These are phyloP conservation scores for Mortierella sp. DNA, from an alignment of 371 early-diverging fungal species.

Conservation along the genomic window DNA sequence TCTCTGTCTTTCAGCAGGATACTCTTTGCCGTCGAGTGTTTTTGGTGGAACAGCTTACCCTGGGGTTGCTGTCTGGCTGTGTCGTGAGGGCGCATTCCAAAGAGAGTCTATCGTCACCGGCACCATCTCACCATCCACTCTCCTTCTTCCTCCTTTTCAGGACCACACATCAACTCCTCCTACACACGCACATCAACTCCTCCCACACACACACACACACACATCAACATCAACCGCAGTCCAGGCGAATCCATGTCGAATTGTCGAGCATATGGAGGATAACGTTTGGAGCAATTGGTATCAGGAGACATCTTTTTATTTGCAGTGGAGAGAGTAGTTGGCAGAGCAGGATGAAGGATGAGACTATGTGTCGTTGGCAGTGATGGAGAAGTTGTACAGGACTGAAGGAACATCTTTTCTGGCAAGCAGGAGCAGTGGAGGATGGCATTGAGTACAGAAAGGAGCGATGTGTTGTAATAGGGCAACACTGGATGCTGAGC, in stretches of 20 bases:
- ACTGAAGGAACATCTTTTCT: background rate
- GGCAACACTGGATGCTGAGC: background rate
- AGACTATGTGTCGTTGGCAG: background rate
- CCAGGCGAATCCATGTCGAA: conserved; percentile 9
- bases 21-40: background rate
- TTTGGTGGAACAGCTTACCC: background rate
- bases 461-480: background rate
- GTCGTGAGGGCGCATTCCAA: background rate
- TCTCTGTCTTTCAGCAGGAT: background rate
- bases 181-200: background rate
- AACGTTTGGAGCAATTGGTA: background rate
- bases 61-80: background rate
- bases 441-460: background rate
- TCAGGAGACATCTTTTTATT: background rate
- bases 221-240: background rate
- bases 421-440: background rate
- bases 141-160: background rate
- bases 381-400: background rate
- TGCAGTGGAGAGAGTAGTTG: background rate
- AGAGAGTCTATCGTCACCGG: background rate
- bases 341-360: background rate
- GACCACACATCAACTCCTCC: background rate
- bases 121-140: background rate
- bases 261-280: background rate
- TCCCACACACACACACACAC: background rate